Evolutionary conservation across 1,284 basidiomycete species (phyloP).

Genomic region (Anthracocystis walkeri): DNA sequence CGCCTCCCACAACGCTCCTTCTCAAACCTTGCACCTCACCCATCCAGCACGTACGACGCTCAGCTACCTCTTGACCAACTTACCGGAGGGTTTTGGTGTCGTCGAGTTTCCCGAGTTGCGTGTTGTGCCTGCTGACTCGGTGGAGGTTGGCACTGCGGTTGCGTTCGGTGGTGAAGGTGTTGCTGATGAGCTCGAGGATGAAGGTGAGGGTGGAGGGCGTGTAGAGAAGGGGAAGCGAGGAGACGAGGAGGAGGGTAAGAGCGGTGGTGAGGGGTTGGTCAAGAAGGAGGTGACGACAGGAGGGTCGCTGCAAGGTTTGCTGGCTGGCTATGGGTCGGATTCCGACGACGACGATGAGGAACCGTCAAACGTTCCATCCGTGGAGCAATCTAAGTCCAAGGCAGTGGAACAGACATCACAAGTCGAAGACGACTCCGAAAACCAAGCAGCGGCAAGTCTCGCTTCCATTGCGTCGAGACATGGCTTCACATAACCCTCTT

Average conservation of each 20-base stretch:
- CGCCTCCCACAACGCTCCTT: background rate
- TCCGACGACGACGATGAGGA: slow-evolving; percentile 11
- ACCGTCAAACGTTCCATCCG: no score
- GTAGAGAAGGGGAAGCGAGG: no score
- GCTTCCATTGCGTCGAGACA: no score
- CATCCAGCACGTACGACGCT: slow-evolving; percentile 12
- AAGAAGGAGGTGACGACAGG: background rate
- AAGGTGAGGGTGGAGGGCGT: background rate
- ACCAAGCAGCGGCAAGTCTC: background rate
- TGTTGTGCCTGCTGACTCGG: background rate
- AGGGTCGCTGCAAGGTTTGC: slow-evolving; percentile 3
- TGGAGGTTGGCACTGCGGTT: background rate
- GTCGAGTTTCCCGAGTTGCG: slow-evolving; percentile 34
- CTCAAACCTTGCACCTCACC: slow-evolving; percentile 10
- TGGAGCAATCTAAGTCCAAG: background rate
- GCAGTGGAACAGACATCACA: background rate
- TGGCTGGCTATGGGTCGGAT: slow-evolving; percentile 25
- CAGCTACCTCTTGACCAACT: slow-evolving; percentile 5
- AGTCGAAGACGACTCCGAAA: background rate
- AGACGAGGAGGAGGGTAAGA: background rate
- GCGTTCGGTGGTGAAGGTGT: slow-evolving; percentile 2
- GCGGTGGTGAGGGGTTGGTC: background rate
- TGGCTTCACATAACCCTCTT: no score
- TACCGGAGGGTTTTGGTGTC: slow-evolving; percentile 23
- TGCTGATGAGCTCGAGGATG: no score